Base-by-base conservation (phyloP, 129 eudicot genomes). In the Deinandra increscens region DNA sequence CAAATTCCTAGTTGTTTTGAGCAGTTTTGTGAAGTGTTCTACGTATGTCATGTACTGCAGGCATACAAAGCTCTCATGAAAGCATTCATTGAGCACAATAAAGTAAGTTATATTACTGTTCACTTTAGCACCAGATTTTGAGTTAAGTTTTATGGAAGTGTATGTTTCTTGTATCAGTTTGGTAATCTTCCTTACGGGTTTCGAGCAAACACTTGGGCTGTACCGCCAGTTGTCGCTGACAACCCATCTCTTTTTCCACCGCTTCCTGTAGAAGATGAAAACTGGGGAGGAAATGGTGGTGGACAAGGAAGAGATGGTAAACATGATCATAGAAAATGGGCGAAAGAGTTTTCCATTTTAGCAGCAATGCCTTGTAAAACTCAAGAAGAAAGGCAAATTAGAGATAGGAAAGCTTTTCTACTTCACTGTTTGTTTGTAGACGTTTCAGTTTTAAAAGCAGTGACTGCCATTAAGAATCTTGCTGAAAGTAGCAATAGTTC, bases 321-420 rank as follows among this genome's bases (percentile, higher is more conserved):
- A 72, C 90, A 89, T 55, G 96, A 93, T 72, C 11, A 76, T 26
- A 79, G 96, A 70, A 81, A 78, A 26, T 93, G 98, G 98, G 91
- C 95, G 18, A 89, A 84, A 45, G 98, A 93, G 46, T 89, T 93
- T 69, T 60, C 87, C 2, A 81, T 93, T 60, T 75, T 93, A 78
- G 95, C 96, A 53, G 95, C 90, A 77, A 93, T 93, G 98, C 92
- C 98, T 69, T 89, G 98, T 84, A 93, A 93, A 80, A 93, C 98
- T 2, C 78, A 85, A 41, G 98, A 93, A 75, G 98, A 93, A 70
- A 84, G 98, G 66, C 95, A 93, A 80, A 43, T 89, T 53, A 79
- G 98, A 63, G 98, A 93, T 68, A 83, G 96, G 78, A 93, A 93
- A 83, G 95, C 98, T 20, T 93, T 93, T 72, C 84, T 93, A 41